These are phyloP conservation scores for Vitis rupestris DNA, from an alignment of 164 flowering plant genomes.

Conservation along the genomic window DNA sequence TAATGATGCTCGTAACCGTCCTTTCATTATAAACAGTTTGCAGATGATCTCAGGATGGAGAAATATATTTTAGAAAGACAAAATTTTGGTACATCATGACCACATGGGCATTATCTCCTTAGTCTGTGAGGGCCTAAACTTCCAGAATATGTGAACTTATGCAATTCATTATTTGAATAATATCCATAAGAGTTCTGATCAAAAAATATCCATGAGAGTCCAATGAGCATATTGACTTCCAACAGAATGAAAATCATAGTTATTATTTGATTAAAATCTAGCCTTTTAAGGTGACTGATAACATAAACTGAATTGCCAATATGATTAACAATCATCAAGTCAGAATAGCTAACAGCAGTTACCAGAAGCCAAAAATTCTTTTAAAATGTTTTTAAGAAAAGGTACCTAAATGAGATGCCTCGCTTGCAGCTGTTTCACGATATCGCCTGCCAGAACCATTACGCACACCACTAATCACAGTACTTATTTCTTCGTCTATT, in stretches of 20 bases:
- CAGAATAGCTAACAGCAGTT: not conserved
- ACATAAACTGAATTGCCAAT: not conserved
- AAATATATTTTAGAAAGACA: too few species aligned
- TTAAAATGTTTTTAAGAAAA: not conserved
- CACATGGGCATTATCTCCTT: not conserved
- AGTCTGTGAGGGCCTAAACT: not conserved
- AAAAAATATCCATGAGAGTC: not conserved
- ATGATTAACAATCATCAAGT: not conserved
- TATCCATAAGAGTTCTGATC: not conserved
- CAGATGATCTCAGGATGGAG: too few species aligned
- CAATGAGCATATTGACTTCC: not conserved
- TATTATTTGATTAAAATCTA: not conserved
- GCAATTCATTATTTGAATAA: not conserved
- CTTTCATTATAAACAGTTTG: too few species aligned
- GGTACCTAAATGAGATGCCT: slow-evolving; percentile 45
- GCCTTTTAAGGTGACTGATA: not conserved
- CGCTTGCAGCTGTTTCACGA: slow-evolving; percentile 47
- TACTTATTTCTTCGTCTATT: slow-evolving; percentile 38
- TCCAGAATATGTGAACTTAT: not conserved
- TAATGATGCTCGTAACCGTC: too few species aligned
- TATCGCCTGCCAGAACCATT: slow-evolving; percentile 44
- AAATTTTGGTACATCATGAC: not conserved
- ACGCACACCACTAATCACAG: slow-evolving; percentile 11
- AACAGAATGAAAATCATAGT: not conserved
- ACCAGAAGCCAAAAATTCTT: not conserved